A percentile compares a stretch with the other conserved stretches of the same genome.
phyloP scores from a whole-genome alignment of 2,329 filamentous ascomycete species.

The Metarhizium rileyi region DNA sequence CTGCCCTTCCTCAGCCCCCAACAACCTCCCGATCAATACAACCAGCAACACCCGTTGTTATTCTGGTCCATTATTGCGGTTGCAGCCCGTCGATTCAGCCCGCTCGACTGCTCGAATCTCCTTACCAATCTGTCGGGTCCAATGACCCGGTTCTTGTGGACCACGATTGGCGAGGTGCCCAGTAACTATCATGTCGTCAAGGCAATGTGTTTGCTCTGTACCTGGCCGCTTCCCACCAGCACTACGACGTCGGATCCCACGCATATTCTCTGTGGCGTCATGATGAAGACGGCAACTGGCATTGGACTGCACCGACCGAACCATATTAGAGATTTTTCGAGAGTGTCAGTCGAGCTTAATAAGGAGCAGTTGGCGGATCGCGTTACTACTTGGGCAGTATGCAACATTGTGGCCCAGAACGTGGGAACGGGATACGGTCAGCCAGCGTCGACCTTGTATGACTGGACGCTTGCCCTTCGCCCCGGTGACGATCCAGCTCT shows the following conservation, averaged over 20 bases:
- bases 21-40: slow-evolving; percentile 62
- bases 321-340: slow-evolving; percentile 74
- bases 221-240: slow-evolving; percentile 76
- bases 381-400: slow-evolving; percentile 73
- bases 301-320: slow-evolving; percentile 74
- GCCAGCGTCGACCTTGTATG: slow-evolving; percentile 67
- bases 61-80: slow-evolving; percentile 80
- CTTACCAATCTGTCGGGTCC: slow-evolving; percentile 59
- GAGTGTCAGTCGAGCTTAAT: slow-evolving; percentile 63
- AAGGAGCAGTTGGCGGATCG: slow-evolving; percentile 72
- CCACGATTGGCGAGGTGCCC: slow-evolving; percentile 65
- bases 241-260: slow-evolving; percentile 72
- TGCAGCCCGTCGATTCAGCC: slow-evolving; percentile 59
- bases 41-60: slow-evolving; percentile 66
- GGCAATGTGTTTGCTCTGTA: slow-evolving; percentile 68
- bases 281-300: slow-evolving; percentile 81
- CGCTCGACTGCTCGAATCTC: slow-evolving; percentile 45
- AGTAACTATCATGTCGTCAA: slow-evolving; percentile 75
- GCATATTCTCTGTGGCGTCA: slow-evolving; percentile 70
- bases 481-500: slow-evolving; percentile 51
- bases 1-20: slow-evolving; percentile 62
- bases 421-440: slow-evolving; percentile 79
- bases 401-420: slow-evolving; percentile 74
- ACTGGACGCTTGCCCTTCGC: slow-evolving; percentile 58
- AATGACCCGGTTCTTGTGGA: slow-evolving; percentile 64